Evolutionary conservation across 2,329 filamentous ascomycete species (phyloP).

Genomic region (Nemania sp.): DNA sequence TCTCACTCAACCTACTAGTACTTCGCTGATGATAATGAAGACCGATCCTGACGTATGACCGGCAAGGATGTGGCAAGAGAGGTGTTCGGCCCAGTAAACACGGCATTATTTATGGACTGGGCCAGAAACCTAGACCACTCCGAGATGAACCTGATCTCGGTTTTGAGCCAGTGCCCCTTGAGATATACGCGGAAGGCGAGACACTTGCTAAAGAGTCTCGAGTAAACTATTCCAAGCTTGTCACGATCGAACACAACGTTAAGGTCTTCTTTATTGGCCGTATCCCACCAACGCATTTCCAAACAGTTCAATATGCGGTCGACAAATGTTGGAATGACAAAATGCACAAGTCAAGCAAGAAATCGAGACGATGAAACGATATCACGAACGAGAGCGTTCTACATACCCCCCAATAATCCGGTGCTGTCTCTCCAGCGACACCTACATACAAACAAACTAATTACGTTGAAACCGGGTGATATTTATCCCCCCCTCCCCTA

Average conservation of each 20-base stretch:
- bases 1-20: background rate
- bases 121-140: constrained; percentile 51
- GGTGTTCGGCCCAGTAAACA: constrained; percentile 66
- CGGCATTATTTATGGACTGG: constrained; percentile 62
- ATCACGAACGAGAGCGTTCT: constrained; percentile 21
- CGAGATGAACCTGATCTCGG: constrained; percentile 61
- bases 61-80: constrained; percentile 64
- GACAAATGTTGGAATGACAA: constrained; percentile 64
- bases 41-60: constrained; percentile 68
- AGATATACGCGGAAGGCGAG: constrained; percentile 59
- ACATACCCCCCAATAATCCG: constrained; percentile 14
- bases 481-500: constrained; percentile 8
- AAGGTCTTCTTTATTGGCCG: constrained; percentile 68
- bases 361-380: constrained; percentile 41
- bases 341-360: constrained; percentile 46
- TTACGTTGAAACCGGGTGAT: constrained; percentile 38
- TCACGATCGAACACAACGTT: constrained; percentile 69
- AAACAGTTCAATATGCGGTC: constrained; percentile 59
- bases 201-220: constrained; percentile 63
- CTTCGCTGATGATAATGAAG: constrained; percentile 51
- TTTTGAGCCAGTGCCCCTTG: constrained; percentile 59
- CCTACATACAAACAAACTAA: constrained; percentile 27
- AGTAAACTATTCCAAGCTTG: constrained; percentile 68
- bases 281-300: constrained; percentile 56
- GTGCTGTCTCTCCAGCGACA: constrained; percentile 34